Evolutionary conservation across 441 rosid species (phyloP), one percentile per base, ranked within the genome.

Genomic region (Iberis amara): DNA sequence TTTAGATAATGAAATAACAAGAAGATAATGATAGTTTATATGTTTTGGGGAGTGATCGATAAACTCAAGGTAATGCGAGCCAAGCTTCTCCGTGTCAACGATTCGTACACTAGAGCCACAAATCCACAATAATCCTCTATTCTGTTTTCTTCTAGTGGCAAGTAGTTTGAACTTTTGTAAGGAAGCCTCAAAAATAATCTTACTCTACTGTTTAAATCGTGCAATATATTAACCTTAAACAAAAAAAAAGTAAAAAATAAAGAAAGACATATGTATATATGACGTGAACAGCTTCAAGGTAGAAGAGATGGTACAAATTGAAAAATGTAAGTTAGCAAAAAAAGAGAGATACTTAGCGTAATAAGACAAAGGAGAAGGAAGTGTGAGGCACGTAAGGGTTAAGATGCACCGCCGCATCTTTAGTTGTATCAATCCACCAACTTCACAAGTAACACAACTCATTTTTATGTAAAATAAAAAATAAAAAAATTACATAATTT

Each of bases 371-470:
- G 69, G 54, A 53, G 70, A 55, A 52, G 64, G 53, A 61, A 63
- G 62, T 54, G 66, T 26, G 63, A 55, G 64, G 74, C 76, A 70
- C 70, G 78, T 39, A 63, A 66, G 66, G 64, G 43, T 52, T 40
- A 23, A 59, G 65, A 66, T 66, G 63, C 71, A 53, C 49, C 62
- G 74, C 76, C 68, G 57, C 69, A 56, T 57, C 54, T 60, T 49
- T 66, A 52, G 52, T 59, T 59, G 50, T 39, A 39, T 42, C 47
- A 7, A 36, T 45, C 35, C 64, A 57, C 64, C 70, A 52, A 58
- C 46, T 32, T 35, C 69, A 57, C 59, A 57, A 52, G 46, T 52
- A 24, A 43, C 69, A 58, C 60, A 51, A 52, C 62, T 61, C 71
- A 61, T 18, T 18, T 18, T 18, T 18, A 18, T 18, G 21, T 18